Base-by-base conservation (phyloP, 441 rosid genomes). In the Kokia cookei region DNA sequence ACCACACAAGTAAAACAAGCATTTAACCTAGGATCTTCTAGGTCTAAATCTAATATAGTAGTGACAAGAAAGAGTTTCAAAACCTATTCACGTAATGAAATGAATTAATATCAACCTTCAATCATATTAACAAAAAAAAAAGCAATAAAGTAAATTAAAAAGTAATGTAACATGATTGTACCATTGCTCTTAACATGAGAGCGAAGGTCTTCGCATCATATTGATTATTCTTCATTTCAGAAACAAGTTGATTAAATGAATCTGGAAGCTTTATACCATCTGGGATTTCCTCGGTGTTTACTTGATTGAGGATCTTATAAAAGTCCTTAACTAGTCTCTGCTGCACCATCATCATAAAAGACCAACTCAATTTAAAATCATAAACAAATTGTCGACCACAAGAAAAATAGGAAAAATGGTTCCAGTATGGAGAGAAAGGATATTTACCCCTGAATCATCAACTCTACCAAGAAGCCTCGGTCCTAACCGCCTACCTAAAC, bases 401-500 rank as follows among this genome's bases (percentile, higher is more conserved):
- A 62, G 24, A 64, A 3, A 37, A 51, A 63, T n/a, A 35, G 64
- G 14, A 65, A 47, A 15, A 75, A 19, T 5, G 37, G 5, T 26
- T 42, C 2, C 24, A 5, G 24, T 59, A 69, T 7, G 26, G 45
- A 75, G 65, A 53, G 69, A 78, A 78, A 45, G 73, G 68, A 57
- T 54, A 62, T 77, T 88, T 89, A 94, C 99, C 94, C 84, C 98
- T 61, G 99, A 94, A 85, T 89, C 97, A 89, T 94, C 98, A 78
- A 77, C 89, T 80, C 93, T 87, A 58, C 96, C 93, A 60, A 96
- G 97, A 86, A 96, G 81, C 82, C 86, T 90, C 55, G 99, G 99
- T 86, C 99, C 98, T 75, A 90, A 84, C 78, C 97, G 89, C 86
- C 99, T 87, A 73, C 98, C 98, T 86, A 96, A 90, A 88, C 99